Percentiles rank a stretch among this genome's conserved stretches.
phyloP scores from a whole-genome alignment of 305 asterid genomes.

The Plantago rigida region DNA sequence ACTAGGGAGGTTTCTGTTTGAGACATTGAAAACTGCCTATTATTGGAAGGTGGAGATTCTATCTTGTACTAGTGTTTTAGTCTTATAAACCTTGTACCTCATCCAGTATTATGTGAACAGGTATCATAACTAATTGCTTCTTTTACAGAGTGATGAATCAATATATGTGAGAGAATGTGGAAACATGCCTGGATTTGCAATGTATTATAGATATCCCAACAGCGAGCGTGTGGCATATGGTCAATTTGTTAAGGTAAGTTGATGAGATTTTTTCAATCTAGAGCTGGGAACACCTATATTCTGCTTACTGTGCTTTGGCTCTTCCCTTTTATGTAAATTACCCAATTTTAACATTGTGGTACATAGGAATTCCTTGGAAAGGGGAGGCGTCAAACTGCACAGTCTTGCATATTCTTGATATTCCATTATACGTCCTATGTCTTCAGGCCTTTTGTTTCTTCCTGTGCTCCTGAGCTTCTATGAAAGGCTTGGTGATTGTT shows the following conservation, averaged over 20 bases:
- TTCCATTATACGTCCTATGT: neutral
- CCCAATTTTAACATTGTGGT: neutral
- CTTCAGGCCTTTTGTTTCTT: neutral
- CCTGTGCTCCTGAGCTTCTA: neutral
- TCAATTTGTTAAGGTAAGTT: slow-evolving; percentile 86
- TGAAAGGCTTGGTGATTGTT: neutral
- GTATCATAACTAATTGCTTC: slow-evolving; percentile 17
- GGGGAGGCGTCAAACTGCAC: neutral
- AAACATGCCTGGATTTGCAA: slow-evolving; percentile 99
- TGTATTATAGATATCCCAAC: slow-evolving; percentile 91
- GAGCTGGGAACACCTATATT: neutral
- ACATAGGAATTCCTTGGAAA: neutral
- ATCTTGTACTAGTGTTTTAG: slow-evolving; percentile 6
- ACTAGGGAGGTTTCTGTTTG: slow-evolving; percentile 82
- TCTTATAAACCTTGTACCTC: slow-evolving; percentile 9
- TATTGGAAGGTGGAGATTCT: slow-evolving; percentile 75
- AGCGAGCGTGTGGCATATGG: slow-evolving; percentile 94
- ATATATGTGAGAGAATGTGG: slow-evolving; percentile 96
- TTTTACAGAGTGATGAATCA: slow-evolving; percentile 72
- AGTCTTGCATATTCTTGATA: neutral
- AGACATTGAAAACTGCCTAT: slow-evolving; percentile 90
- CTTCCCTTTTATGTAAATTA: neutral
- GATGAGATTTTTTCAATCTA: neutral
- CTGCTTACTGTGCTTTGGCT: neutral
- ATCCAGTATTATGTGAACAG: slow-evolving; percentile 3